Evolutionary conservation across 2,329 filamentous ascomycete genomes (phyloP).

Genomic region (Curvularia lunata): DNA sequence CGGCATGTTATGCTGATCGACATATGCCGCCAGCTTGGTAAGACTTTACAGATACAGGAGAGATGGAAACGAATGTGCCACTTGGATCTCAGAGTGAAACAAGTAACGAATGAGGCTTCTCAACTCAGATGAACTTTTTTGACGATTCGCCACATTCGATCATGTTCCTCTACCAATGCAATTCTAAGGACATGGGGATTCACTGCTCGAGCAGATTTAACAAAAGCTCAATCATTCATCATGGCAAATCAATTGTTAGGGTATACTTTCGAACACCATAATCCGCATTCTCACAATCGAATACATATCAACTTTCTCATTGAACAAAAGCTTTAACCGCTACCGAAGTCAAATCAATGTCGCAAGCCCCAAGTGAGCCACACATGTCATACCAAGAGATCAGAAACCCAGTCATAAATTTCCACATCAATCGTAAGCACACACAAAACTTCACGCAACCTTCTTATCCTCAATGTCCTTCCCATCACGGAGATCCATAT

Average conservation of each 20-base stretch:
- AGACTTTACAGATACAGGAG: neutral
- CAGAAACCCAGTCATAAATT: neutral
- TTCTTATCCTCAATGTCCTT: neutral
- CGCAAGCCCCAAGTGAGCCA: neutral
- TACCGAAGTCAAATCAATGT: neutral
- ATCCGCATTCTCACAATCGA: neutral
- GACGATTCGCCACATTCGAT: neutral
- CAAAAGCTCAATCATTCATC: neutral
- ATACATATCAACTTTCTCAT: neutral
- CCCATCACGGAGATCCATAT: neutral
- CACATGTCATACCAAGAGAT: neutral
- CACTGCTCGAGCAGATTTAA: neutral
- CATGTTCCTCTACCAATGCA: neutral
- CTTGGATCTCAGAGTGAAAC: neutral
- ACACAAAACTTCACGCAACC: neutral
- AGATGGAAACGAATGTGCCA: neutral
- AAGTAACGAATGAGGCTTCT: neutral
- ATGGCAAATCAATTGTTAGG: neutral
- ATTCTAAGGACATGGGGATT: neutral
- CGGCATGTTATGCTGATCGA: neutral
- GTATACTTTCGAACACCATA: neutral
- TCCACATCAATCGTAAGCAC: neutral
- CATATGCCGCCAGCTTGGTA: neutral
- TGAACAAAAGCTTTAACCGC: neutral
- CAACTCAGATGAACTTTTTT: neutral